Percentiles rank a stretch among this genome's conserved stretches.
These are phyloP conservation scores for Eucalyptus caleyi DNA, from an alignment of 345 rosid genomes.

Conservation along the genomic window DNA sequence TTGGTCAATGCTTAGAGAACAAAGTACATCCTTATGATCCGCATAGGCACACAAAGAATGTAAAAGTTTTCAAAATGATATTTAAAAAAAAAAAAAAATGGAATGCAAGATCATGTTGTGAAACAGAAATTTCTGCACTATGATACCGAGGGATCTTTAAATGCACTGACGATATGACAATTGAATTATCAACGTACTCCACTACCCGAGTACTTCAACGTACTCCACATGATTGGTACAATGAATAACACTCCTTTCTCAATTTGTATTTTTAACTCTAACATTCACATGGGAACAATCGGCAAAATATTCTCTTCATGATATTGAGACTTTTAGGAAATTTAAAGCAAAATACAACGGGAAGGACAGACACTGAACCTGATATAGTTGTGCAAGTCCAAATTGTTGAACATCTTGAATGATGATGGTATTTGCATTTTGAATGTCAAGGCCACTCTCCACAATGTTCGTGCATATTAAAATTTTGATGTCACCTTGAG, in stretches of 20 bases:
- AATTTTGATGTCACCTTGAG: conserved; percentile 67
- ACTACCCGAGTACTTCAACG: background rate
- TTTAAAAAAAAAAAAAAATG: background rate
- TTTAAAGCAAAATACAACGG: background rate
- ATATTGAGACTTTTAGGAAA: background rate
- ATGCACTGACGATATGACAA: background rate
- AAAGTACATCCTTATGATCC: background rate
- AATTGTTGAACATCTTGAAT: conserved; percentile 95
- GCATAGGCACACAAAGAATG: background rate
- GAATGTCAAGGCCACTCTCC: conserved; percentile 97
- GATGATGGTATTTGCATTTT: conserved; percentile 87
- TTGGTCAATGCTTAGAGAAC: background rate
- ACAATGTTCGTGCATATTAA: conserved; percentile 89
- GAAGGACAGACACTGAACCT: conserved; percentile 28
- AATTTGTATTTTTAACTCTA: background rate
- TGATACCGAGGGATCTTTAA: background rate
- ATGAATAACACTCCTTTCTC: background rate
- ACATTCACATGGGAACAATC: background rate
- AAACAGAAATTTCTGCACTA: background rate
- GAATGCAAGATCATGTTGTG: background rate
- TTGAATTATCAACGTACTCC: background rate
- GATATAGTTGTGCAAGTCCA: conserved; percentile 93
- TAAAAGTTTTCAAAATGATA: background rate
- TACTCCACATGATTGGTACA: background rate
- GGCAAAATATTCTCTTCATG: background rate